These are phyloP conservation scores for Blastosporella zonata DNA, from an alignment of 1,284 basidiomycete genomes.

Conservation along the genomic window DNA sequence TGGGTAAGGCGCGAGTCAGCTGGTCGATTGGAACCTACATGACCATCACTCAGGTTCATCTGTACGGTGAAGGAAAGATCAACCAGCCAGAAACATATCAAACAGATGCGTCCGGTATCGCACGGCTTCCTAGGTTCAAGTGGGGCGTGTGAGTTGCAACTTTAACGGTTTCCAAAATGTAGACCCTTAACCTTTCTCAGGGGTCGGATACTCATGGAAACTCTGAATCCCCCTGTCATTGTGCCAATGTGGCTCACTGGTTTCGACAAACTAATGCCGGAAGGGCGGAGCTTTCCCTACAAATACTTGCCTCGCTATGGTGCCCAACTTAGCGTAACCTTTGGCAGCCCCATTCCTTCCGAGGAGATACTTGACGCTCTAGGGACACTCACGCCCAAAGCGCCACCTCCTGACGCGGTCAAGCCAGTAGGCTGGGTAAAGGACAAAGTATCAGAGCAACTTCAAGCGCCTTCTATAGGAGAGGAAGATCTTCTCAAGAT, in stretches of 20 bases:
- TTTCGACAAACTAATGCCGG: conserved; percentile 89
- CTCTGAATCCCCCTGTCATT: conserved; percentile 69
- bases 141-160: conserved; percentile 84
- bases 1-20: conserved; percentile 61
- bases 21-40: not conserved
- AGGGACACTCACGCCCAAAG: conserved; percentile 3
- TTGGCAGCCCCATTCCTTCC: conserved; percentile 62
- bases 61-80: conserved; percentile 93
- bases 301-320: conserved; percentile 69
- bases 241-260: conserved; percentile 95
- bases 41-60: conserved; percentile 65
- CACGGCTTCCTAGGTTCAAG: conserved; percentile 78
- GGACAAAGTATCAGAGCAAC: conserved; percentile 1
- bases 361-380: conserved; percentile 35
- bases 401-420: conserved; percentile 1
- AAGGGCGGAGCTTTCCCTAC: conserved; percentile 68
- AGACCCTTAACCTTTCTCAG: conserved; percentile 35
- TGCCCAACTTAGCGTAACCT: conserved; percentile 63
- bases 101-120: conserved; percentile 32
- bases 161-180: not conserved
- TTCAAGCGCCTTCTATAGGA: conserved; percentile 6
- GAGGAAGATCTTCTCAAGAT: conserved; percentile 31
- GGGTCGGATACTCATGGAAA: conserved; percentile 83
- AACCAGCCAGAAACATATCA: conserved; percentile 69
- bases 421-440: conserved; percentile 12